These are phyloP conservation scores for Paramecium tetraurelia DNA, from an alignment of 73 alveolate genomes.

Conservation along the genomic window DNA sequence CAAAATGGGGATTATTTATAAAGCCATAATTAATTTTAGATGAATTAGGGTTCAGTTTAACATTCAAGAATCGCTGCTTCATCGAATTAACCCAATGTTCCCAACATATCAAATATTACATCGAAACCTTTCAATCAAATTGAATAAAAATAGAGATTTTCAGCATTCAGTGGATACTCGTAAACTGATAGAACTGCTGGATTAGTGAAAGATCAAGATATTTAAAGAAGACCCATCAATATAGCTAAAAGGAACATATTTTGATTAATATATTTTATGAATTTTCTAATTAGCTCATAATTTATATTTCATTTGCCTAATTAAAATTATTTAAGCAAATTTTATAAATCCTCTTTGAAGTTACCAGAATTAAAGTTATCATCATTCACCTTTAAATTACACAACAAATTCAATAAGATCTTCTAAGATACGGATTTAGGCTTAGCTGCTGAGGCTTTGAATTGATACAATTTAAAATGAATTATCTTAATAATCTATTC, in stretches of 20 bases:
- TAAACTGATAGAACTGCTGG: conserved; percentile 1
- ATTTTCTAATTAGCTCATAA: neutral
- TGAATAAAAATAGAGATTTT: neutral
- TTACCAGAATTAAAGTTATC: neutral
- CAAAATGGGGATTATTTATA: neutral
- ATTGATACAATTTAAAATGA: neutral
- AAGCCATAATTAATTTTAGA: neutral
- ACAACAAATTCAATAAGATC: neutral
- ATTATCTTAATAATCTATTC: neutral
- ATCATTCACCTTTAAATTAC: neutral
- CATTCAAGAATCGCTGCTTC: neutral
- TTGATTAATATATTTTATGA: neutral
- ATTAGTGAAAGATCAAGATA: neutral
- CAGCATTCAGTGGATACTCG: conserved; percentile 8
- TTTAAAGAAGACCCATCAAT: neutral
- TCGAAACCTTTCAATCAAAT: neutral
- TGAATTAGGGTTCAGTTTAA: neutral
- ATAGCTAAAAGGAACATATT: neutral
- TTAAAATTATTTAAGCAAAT: neutral
- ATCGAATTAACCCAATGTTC: neutral
- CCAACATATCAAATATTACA: neutral
- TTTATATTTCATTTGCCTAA: neutral
- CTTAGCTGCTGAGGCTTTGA: neutral
- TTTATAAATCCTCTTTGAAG: neutral
- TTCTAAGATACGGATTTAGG: neutral